phyloP scores from a whole-genome alignment of 495 filamentous ascomycete species.

The Amniculicola lignicola region DNA sequence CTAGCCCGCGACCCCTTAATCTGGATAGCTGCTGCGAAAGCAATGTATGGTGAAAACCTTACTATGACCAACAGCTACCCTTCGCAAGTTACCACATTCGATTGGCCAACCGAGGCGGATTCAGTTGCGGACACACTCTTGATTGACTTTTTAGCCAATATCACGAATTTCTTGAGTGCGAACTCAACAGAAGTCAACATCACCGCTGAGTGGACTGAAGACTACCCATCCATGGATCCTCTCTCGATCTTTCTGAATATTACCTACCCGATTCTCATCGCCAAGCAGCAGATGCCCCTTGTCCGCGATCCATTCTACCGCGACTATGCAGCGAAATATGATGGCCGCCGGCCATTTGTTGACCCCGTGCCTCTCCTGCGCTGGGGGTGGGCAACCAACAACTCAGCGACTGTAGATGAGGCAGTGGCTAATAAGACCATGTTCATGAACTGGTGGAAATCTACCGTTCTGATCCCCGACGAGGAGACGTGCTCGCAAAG shows the following conservation, averaged over 20 bases:
- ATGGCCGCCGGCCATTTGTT: conserved; percentile 41
- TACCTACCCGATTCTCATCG: conserved; percentile 39
- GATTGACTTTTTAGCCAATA: conserved; percentile 32
- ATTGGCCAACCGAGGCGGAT: conserved; percentile 25
- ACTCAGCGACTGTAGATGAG: conserved; percentile 37
- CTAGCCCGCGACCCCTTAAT: conserved; percentile 35
- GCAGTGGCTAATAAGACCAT: conserved; percentile 48
- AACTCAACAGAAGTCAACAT: conserved; percentile 33
- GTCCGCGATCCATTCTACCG: conserved; percentile 43
- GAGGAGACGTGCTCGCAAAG: conserved; percentile 44
- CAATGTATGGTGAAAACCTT: conserved; percentile 35
- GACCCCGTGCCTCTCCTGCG: conserved; percentile 49
- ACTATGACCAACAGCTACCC: conserved; percentile 36
- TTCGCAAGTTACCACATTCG: conserved; percentile 28
- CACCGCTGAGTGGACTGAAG: conserved; percentile 26
- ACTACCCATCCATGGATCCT: conserved; percentile 20
- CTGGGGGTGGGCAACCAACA: conserved; percentile 55
- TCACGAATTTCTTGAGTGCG: conserved; percentile 34
- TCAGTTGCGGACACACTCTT: conserved; percentile 31
- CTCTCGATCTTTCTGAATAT: conserved; percentile 31
- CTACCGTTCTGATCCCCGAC: conserved; percentile 45
- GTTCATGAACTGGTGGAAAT: conserved; percentile 56
- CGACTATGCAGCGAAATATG: conserved; percentile 41
- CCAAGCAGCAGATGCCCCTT: conserved; percentile 35
- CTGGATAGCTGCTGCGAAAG: conserved; percentile 30